These are phyloP conservation scores for Geotrichum cucujoidarum DNA, from an alignment of 1,139 yeast species.

Conservation along the genomic window DNA sequence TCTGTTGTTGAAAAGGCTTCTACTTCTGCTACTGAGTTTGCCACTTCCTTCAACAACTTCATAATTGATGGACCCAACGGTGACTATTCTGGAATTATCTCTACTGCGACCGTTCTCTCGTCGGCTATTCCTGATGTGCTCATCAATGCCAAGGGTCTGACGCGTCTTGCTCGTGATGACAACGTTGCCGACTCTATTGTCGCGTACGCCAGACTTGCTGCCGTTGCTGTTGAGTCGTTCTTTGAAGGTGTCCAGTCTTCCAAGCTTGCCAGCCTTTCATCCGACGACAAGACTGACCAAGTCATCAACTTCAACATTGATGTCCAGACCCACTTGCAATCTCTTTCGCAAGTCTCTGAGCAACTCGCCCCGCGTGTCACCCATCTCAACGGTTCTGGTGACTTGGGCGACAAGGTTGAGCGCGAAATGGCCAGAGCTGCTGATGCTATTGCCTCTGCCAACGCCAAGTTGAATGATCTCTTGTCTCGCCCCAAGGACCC, in stretches of 20 bases:
- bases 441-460: conserved; percentile 61
- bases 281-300: conserved; percentile 68
- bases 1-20: conserved; percentile 70
- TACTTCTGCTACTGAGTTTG: conserved; percentile 72
- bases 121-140: conserved; percentile 61
- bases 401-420: conserved; percentile 66
- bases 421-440: conserved; percentile 71
- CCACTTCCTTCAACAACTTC: conserved; percentile 69
- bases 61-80: conserved; percentile 71
- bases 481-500: conserved; percentile 50
- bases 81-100: conserved; percentile 63
- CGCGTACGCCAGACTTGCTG: conserved; percentile 51
- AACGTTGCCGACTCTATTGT: conserved; percentile 50
- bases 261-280: conserved; percentile 44
- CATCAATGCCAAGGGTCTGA: conserved; percentile 65
- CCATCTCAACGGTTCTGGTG: conserved; percentile 49
- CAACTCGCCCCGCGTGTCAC: conserved; percentile 48
- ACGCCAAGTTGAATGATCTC: conserved; percentile 53
- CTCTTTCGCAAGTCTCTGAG: conserved; percentile 53
- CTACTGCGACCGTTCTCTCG: conserved; percentile 63
- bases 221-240: conserved; percentile 58
- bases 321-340: conserved; percentile 66
- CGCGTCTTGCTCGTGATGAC: conserved; percentile 49
- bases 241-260: conserved; percentile 57
- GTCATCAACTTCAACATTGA: conserved; percentile 73